Percentiles rank a stretch among this genome's conserved stretches.
Evolutionary conservation across 2,329 filamentous ascomycete species (phyloP).

Genomic region (Cladobotryum protrusum): DNA sequence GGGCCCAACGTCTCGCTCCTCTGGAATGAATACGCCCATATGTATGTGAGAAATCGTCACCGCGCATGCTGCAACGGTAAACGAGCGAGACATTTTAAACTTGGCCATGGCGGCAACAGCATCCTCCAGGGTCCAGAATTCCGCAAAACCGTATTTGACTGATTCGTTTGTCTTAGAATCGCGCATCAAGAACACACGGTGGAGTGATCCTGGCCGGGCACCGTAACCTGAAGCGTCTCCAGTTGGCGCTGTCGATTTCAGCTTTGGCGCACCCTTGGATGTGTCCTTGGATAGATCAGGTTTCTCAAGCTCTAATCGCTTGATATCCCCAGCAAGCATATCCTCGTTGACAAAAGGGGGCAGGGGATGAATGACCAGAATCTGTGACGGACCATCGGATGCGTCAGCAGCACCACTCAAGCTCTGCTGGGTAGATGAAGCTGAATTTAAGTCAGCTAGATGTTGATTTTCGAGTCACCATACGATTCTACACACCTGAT

Average conservation of each 20-base stretch:
- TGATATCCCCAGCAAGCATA: slow-evolving; percentile 64
- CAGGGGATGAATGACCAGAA: slow-evolving; percentile 67
- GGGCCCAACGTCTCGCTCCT: slow-evolving; percentile 50
- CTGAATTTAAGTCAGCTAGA: slow-evolving; percentile 11
- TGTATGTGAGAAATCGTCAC: slow-evolving; percentile 72
- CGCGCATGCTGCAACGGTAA: slow-evolving; percentile 69
- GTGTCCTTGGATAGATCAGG: slow-evolving; percentile 40
- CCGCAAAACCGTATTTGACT: slow-evolving; percentile 77
- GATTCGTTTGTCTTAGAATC: slow-evolving; percentile 65
- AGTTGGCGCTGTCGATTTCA: slow-evolving; percentile 54
- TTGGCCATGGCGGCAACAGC: slow-evolving; percentile 68
- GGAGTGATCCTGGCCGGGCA: slow-evolving; percentile 66
- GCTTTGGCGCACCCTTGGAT: slow-evolving; percentile 43
- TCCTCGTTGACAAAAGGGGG: slow-evolving; percentile 66
- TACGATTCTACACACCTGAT: slow-evolving; percentile 20
- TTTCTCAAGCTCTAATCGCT: slow-evolving; percentile 63
- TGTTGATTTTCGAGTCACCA: slow-evolving; percentile 26
- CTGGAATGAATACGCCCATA: slow-evolving; percentile 76
- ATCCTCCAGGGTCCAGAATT: slow-evolving; percentile 72
- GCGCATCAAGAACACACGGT: slow-evolving; percentile 70
- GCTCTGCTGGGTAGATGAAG: slow-evolving; percentile 27
- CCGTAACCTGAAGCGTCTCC: slow-evolving; percentile 56
- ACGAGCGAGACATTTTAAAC: slow-evolving; percentile 64
- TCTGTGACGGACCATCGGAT: slow-evolving; percentile 60
- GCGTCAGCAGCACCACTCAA: slow-evolving; percentile 45